Evolutionary conservation across 305 asterid genomes (phyloP).

Genomic region (Fraxinus latifolia): DNA sequence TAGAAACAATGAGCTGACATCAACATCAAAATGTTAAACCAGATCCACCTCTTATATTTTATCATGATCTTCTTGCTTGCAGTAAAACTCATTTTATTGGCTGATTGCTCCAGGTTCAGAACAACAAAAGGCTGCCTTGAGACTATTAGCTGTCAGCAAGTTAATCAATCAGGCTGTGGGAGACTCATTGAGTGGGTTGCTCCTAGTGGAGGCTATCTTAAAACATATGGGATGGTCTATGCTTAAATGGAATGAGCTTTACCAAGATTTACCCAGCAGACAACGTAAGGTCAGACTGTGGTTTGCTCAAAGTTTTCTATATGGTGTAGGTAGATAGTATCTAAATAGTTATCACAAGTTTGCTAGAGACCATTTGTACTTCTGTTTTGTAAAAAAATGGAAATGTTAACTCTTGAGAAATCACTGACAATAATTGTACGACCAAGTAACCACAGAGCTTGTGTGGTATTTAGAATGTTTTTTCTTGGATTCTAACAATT

Average conservation of each 20-base stretch:
- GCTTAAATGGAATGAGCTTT: constrained; percentile 67
- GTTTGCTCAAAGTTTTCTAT: background rate
- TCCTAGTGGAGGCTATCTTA: constrained; percentile 80
- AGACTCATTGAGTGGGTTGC: constrained; percentile 79
- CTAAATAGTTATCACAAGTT: constrained; percentile 12
- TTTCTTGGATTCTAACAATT: background rate
- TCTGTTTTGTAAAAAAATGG: background rate
- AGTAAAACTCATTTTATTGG: constrained; percentile 1
- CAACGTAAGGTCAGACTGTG: constrained; percentile 66
- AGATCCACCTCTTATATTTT: constrained; percentile 3
- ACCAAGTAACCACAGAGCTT: background rate
- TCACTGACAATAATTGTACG: background rate
- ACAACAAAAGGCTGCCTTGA: constrained; percentile 68
- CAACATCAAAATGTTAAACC: constrained; percentile 53
- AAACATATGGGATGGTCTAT: constrained; percentile 70
- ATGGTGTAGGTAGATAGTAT: background rate
- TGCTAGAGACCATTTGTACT: background rate
- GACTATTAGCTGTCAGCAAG: constrained; percentile 72
- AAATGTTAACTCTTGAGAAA: background rate
- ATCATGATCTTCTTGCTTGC: constrained; percentile 15
- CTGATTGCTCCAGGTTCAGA: constrained; percentile 54
- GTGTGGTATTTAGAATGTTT: background rate
- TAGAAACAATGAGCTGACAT: constrained; percentile 45
- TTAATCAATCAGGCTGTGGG: constrained; percentile 92
- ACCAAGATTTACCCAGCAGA: constrained; percentile 83